Evolutionary conservation across 164 flowering plant species (phyloP), one percentile per base, ranked within the genome.

Genomic region (Annona squamosa): DNA sequence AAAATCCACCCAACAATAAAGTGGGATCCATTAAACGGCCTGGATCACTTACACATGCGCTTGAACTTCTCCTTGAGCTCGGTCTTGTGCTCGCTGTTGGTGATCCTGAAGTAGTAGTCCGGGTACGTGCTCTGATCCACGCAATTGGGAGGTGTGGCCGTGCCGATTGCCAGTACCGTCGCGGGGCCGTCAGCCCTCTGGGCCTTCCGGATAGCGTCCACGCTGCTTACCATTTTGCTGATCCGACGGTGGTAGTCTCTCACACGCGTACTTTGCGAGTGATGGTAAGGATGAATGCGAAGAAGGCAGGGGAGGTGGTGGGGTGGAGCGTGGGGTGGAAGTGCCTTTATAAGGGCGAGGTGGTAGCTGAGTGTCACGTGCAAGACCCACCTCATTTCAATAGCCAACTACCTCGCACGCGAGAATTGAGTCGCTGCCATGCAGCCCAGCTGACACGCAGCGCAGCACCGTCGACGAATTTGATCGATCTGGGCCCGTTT

Each of bases 1-100:
- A 48, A 48, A 48, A 48, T 4, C 37, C 37, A 26, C 37, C 37
- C 37, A 26, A 26, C 37, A 26, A 26, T 26, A 26, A 26, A 26
- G 37, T 26, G 37, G 37, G 37, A 26, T 26, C 37, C 37, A 26
- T 26, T 26, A 0, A 26, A 26, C 37, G 37, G 37, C 37, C 37
- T 26, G 17, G 10, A 17, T 19, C 13, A 65, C 87, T 78, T 76
- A 86, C 89, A 86, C 82, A 86, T 86, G 77, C 89, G 85, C 76
- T 80, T 74, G 81, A 86, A 86, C 72, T 84, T 86, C 71, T 82
- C 81, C 62, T 86, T 86, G 57, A 85, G 85, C 73, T 82, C 80
- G 0, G 84, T 79, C 76, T 69, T 79, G 82, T 85, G 84, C 77
- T 85, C 84, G 42, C 82, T 79, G 69, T 85, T 80, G 68, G 88